Conservation (phyloP, 768 basidiomycete species). For the Leucosporidium yakuticum region DNA sequence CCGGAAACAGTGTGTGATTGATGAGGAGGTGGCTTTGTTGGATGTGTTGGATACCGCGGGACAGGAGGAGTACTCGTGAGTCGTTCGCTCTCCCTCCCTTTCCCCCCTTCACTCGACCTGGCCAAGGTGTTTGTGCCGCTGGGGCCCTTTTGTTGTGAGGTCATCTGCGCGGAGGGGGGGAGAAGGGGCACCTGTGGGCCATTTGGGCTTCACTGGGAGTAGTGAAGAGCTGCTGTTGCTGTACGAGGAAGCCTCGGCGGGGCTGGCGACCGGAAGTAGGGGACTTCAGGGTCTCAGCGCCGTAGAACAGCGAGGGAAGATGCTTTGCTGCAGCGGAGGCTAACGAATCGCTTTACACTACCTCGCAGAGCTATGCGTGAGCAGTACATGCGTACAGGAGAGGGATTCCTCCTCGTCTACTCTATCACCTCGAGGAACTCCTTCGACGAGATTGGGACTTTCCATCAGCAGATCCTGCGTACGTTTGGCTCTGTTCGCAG, state of each 20-base stretch:
- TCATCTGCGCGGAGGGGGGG: too few relatives aligned
- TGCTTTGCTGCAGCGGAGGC: not conserved
- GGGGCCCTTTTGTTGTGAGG: too few relatives aligned
- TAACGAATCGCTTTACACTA: not conserved
- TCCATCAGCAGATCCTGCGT: slow-evolving; percentile 49
- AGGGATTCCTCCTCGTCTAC: slow-evolving; percentile 52
- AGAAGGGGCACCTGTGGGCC: too few relatives aligned
- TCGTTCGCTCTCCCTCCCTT: slow-evolving; percentile 21
- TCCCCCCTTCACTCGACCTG: not conserved
- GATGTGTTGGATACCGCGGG: slow-evolving; percentile 53
- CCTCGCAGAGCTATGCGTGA: slow-evolving; percentile 84
- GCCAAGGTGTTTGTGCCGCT: too few relatives aligned
- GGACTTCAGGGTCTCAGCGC: not conserved
- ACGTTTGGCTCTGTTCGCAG: not conserved
- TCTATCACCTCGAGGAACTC: slow-evolving; percentile 49
- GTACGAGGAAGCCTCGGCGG: too few relatives aligned
- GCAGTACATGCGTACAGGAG: slow-evolving; percentile 89
- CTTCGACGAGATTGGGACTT: slow-evolving; percentile 47
- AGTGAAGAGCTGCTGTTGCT: too few relatives aligned
- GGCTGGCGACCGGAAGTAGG: too few relatives aligned
- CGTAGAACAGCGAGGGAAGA: not conserved
- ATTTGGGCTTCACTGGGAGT: too few relatives aligned
- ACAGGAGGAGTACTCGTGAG: slow-evolving; percentile 89
- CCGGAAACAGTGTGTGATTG: slow-evolving; percentile 57
- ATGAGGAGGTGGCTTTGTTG: slow-evolving; percentile 49